phyloP scores from a whole-genome alignment of 2,329 filamentous ascomycete species.

The Hirsutella rhossiliensis region DNA sequence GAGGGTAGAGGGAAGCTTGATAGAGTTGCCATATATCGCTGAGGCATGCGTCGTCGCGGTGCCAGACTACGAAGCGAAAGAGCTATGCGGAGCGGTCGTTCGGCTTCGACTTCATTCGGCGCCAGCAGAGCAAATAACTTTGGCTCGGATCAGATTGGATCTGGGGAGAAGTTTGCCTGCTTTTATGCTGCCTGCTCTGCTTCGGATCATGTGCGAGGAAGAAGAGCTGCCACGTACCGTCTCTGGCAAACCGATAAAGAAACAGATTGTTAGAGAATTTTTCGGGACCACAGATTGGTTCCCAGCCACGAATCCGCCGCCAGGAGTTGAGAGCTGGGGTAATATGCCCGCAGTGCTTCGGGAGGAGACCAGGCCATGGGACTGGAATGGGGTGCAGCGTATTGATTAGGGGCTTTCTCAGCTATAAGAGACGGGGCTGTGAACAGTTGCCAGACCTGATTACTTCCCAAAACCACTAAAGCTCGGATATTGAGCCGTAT shows the following conservation, averaged over 20 bases:
- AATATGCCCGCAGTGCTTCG: not conserved
- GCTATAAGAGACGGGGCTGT: too few relatives aligned
- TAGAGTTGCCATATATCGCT: conserved; percentile 8
- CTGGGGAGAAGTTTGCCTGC: conserved; percentile 4
- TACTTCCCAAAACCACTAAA: too few relatives aligned
- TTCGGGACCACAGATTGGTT: conserved; percentile 5
- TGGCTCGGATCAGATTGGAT: conserved; percentile 6
- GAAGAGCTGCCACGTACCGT: conserved; percentile 9
- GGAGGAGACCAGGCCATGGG: conserved; percentile 6
- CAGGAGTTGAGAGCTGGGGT: conserved; percentile 6
- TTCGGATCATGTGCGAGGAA: conserved; percentile 5
- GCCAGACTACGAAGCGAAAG: conserved; percentile 7
- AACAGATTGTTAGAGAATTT: conserved; percentile 5
- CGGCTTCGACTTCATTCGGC: not conserved
- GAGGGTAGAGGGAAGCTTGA: conserved; percentile 8
- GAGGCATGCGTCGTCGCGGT: conserved; percentile 10
- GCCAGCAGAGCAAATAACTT: not conserved
- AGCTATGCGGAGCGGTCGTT: conserved; percentile 10
- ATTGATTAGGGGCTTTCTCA: too few relatives aligned
- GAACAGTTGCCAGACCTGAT: too few relatives aligned
- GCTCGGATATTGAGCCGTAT: too few relatives aligned
- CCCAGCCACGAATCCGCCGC: conserved; percentile 3
- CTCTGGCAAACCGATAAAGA: conserved; percentile 7
- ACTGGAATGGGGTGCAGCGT: conserved; percentile 5
- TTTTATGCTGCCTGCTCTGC: conserved; percentile 7